Conservation (phyloP, 2,329 filamentous ascomycete species). For the Thielaviopsis euricoi region DNA sequence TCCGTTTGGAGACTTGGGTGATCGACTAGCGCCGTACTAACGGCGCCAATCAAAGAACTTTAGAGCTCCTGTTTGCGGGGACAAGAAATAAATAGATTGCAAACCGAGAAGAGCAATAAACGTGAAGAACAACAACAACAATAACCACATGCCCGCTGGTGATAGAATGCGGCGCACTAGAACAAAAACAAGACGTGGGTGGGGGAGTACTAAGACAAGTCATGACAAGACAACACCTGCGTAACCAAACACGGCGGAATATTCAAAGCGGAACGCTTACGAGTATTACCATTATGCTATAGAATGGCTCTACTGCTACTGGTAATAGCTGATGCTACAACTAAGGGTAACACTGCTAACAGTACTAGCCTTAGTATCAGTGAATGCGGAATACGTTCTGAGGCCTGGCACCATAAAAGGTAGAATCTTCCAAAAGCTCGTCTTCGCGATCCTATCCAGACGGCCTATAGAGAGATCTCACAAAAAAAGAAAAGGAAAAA, state of each 20-base stretch:
- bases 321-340: not conserved
- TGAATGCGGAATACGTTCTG: too few relatives aligned
- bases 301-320: not conserved
- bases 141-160: not conserved
- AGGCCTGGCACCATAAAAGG: too few relatives aligned
- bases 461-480: too few relatives aligned
- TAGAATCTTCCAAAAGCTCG: too few relatives aligned
- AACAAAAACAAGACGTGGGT: not conserved
- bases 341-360: too few relatives aligned
- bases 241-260: not conserved
- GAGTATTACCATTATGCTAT: not conserved
- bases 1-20: not conserved
- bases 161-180: not conserved
- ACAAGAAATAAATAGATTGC: too few relatives aligned
- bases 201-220: not conserved
- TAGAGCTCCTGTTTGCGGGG: not conserved
- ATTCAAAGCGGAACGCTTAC: not conserved
- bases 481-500: too few relatives aligned
- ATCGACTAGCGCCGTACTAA: not conserved
- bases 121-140: not conserved
- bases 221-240: not conserved
- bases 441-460: too few relatives aligned
- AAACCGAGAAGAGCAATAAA: not conserved
- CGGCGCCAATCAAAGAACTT: not conserved
- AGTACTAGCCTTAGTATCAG: too few relatives aligned